Evolutionary conservation across 192 early-diverging fungal genomes (phyloP), one percentile per base, ranked within the genome.

Genomic region (Backusella luteola): DNA sequence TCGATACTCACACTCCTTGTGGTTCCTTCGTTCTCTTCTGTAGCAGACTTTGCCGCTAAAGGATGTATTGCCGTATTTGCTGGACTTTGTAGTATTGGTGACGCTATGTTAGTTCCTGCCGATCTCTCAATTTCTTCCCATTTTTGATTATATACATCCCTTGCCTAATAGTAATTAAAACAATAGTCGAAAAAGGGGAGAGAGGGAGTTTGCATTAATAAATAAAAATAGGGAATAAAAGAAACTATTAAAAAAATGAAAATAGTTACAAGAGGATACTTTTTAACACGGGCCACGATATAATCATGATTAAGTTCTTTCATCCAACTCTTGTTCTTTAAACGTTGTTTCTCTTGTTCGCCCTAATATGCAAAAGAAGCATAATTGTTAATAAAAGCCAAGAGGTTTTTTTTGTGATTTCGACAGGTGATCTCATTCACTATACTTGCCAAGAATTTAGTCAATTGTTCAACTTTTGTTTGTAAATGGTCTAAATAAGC

Each of bases 81-180:
- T 3, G 72, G 66, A 4, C 67, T 39, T 46, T 59, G 34, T 26
- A 67, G 4, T 21, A 66, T 52, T 19, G 72, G 66, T 44, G 73
- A 68, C 8, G 38, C 19, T 4, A 73, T 26, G 26, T 7, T 26
- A 6, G 63, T 29, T 72, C 59, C 56, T 73, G 53, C 42, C 3
- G 73, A 73, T 39, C 38, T 69, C 21, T 79, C 77, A 23, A 79
- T 49, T 42, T 79, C 77, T 69, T 74, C 73, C 44, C 77, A 79
- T 59, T 74, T 79, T 32, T 69, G 35, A 26, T 52, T 69, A 41
- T 79, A 79, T 41, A 44, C 19, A n/a, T 53, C 52, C 21, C 52
- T 66, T 29, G 73, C 67, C 77, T 79, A 69, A 21, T 53, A 53
- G 1, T 21, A 53, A 44, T 44, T 14, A 44, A 44, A 59, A 59